Evolutionary conservation across 2,329 filamentous ascomycete species (phyloP).

Genomic region (Fusarium buxicola): DNA sequence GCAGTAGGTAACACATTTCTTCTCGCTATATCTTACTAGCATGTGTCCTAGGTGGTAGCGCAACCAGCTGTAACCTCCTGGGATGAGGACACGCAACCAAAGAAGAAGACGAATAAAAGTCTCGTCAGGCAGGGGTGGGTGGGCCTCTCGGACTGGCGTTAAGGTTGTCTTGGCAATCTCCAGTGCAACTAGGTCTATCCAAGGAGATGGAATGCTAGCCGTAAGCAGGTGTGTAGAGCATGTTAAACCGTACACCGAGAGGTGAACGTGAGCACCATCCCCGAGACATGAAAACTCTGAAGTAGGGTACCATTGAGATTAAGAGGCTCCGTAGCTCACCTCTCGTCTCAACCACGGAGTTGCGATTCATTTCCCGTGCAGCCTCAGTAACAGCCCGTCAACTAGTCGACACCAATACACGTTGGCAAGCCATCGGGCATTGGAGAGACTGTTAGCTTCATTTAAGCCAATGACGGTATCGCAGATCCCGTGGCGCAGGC

Average conservation of each 20-base stretch:
- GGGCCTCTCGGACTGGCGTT: constrained; percentile 31
- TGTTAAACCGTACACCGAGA: constrained; percentile 26
- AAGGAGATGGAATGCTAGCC: constrained; percentile 30
- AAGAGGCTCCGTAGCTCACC: not conserved
- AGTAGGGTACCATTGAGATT: not conserved
- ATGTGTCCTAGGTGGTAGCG: too few relatives aligned
- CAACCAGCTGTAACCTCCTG: too few relatives aligned
- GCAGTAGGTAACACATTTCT: constrained; percentile 18
- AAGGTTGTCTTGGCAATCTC: constrained; percentile 40
- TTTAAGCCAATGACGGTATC: constrained; percentile 11
- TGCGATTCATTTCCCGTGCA: not conserved
- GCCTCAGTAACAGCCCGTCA: too few relatives aligned
- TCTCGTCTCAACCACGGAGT: not conserved
- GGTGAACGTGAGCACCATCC: not conserved
- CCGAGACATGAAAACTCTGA: constrained; percentile 2
- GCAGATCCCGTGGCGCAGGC: constrained; percentile 4
- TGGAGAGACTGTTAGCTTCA: not conserved
- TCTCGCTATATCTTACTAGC: constrained; percentile 28
- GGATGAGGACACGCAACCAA: constrained; percentile 17
- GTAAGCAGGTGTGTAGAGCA: constrained; percentile 4
- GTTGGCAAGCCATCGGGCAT: not conserved
- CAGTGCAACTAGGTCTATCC: constrained; percentile 24
- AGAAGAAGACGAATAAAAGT: constrained; percentile 23
- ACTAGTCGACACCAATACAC: too few relatives aligned
- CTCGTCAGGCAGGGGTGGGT: constrained; percentile 30